These are phyloP conservation scores for Kwoniella europaea DNA, from an alignment of 768 basidiomycete species.

Conservation along the genomic window DNA sequence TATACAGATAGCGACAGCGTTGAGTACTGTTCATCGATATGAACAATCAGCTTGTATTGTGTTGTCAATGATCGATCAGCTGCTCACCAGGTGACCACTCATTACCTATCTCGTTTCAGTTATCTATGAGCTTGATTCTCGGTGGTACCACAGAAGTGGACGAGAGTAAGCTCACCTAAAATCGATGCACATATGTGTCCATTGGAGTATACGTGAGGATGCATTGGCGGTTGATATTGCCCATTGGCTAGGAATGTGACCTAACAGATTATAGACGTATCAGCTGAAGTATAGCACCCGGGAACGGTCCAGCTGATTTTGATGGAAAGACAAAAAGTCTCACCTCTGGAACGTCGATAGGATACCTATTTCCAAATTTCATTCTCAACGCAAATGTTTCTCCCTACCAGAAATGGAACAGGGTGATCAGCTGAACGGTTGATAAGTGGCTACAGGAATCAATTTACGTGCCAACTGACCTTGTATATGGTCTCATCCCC, in stretches of 20 bases:
- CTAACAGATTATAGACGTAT: constrained; percentile 15
- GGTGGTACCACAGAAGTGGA: too few species aligned
- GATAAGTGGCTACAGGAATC: too few species aligned
- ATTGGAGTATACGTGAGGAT: constrained; percentile 56
- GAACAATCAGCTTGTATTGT: neutral
- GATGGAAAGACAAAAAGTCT: neutral
- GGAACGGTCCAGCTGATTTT: neutral
- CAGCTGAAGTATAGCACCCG: neutral
- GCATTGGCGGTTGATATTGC: constrained; percentile 46
- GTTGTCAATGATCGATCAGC: neutral
- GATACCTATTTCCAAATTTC: constrained; percentile 48
- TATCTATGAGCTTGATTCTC: neutral
- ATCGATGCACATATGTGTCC: constrained; percentile 57
- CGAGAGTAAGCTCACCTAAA: constrained; percentile 34
- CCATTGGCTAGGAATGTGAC: constrained; percentile 49
- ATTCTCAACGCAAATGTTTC: constrained; percentile 46
- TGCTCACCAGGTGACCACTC: constrained; percentile 57
- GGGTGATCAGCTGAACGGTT: too few species aligned
- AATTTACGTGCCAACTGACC: too few species aligned
- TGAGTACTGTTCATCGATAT: constrained; percentile 47
- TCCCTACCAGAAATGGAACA: too few species aligned
- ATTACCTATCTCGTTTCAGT: constrained; percentile 29
- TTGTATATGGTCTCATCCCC: constrained; percentile 52
- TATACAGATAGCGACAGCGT: constrained; percentile 55
- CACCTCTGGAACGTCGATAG: constrained; percentile 51